Evolutionary conservation across 2,329 filamentous ascomycete species (phyloP).

Genomic region (Clonostachys rosea): DNA sequence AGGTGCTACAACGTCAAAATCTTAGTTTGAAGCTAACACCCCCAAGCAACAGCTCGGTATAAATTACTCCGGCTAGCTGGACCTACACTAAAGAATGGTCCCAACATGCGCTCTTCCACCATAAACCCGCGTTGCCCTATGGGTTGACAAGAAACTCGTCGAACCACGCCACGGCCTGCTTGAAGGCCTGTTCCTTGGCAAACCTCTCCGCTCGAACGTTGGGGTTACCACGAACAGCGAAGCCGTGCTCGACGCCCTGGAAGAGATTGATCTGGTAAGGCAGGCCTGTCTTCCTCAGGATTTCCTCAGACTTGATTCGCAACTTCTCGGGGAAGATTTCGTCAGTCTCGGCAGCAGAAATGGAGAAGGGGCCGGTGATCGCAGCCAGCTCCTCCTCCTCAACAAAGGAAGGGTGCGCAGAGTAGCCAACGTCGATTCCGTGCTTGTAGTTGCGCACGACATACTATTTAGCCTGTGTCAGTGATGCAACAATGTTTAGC

Average conservation of each 20-base stretch:
- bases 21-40: not conserved
- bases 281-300: constrained; percentile 45
- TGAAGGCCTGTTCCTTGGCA: constrained; percentile 75
- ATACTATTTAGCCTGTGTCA: constrained; percentile 39
- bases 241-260: constrained; percentile 66
- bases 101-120: not conserved
- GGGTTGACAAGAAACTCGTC: constrained; percentile 35
- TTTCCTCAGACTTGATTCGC: constrained; percentile 52
- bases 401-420: constrained; percentile 62
- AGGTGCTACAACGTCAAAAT: not conserved
- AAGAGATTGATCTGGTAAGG: constrained; percentile 69
- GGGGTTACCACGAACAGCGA: constrained; percentile 63
- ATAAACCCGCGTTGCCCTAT: not conserved
- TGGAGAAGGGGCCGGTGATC: constrained; percentile 51
- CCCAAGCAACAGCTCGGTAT: not conserved
- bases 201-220: constrained; percentile 49
- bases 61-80: not conserved
- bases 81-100: not conserved
- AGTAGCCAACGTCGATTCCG: constrained; percentile 53
- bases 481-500: constrained; percentile 39
- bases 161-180: constrained; percentile 74
- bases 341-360: constrained; percentile 62
- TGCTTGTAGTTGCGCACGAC: constrained; percentile 60
- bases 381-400: constrained; percentile 52
- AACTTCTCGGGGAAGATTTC: constrained; percentile 50